These are phyloP conservation scores for Saccharomycopsis babjevae DNA, from an alignment of 805 yeast genomes.

Conservation along the genomic window DNA sequence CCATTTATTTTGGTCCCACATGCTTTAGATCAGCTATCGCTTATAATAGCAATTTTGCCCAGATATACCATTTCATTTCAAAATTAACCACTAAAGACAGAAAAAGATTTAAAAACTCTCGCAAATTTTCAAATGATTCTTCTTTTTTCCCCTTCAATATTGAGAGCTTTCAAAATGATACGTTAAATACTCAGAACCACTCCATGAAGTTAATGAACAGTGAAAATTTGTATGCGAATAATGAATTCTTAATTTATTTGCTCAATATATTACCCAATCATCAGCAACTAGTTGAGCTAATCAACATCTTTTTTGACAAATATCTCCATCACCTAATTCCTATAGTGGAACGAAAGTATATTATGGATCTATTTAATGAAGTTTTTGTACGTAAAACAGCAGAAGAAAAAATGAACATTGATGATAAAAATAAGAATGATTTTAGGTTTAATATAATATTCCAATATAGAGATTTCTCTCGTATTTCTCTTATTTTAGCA, in stretches of 20 bases:
- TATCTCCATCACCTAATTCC: slow-evolving; percentile 13
- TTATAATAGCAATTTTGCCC: slow-evolving; percentile 7
- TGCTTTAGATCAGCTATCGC: slow-evolving; percentile 15
- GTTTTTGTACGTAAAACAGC: slow-evolving; percentile 5
- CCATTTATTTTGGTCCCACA: slow-evolving; percentile 17
- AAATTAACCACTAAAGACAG: slow-evolving; percentile 13
- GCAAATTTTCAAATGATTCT: slow-evolving; percentile 1
- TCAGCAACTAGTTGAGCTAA: neutral
- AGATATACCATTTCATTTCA: slow-evolving; percentile 14
- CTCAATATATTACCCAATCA: slow-evolving; percentile 12
- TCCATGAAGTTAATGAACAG: neutral
- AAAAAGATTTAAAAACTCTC: slow-evolving; percentile 9
- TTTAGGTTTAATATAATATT: slow-evolving; percentile 4
- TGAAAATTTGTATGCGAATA: neutral
- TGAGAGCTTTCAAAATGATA: neutral
- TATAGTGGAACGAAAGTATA: slow-evolving; percentile 4
- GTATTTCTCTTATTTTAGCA: slow-evolving; percentile 10
- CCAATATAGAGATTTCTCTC: slow-evolving; percentile 12
- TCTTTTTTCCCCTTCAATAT: slow-evolving; percentile 16
- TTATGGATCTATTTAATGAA: slow-evolving; percentile 9
- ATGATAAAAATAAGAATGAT: slow-evolving; percentile 8
- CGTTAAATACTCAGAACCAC: neutral
- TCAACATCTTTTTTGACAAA: slow-evolving; percentile 10
- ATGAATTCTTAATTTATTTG: slow-evolving; percentile 3
- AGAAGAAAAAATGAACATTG: neutral